Evolutionary conservation across 768 basidiomycete genomes (phyloP).

Genomic region (Mycena chlorophos): DNA sequence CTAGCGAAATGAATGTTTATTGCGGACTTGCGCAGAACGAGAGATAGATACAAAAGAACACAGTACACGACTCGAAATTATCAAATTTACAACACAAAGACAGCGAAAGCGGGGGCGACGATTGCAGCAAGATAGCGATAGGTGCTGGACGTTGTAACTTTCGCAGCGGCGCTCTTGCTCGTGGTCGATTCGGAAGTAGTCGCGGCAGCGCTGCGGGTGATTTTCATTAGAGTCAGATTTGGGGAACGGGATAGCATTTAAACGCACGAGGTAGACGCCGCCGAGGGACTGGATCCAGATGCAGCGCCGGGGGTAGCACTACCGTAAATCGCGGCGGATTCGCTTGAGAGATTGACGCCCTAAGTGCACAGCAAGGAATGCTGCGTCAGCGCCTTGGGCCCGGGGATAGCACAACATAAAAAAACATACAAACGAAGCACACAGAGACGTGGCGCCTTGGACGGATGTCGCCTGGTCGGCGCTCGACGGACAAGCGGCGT

Average conservation of each 20-base stretch:
- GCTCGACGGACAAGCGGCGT: conserved; percentile 3
- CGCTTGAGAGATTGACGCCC: conserved; percentile 13
- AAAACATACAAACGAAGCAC: conserved; percentile 15
- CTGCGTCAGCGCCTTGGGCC: neutral
- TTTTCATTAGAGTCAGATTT: neutral
- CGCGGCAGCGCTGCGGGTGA: neutral
- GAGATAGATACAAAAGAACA: too few relatives aligned
- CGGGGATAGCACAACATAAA: conserved; percentile 57
- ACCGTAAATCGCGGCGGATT: too few relatives aligned
- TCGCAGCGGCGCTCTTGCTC: neutral
- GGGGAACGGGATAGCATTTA: too few relatives aligned
- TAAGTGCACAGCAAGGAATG: neutral
- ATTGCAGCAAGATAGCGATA: neutral
- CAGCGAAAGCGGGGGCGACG: neutral
- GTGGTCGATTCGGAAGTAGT: neutral
- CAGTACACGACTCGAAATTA: neutral
- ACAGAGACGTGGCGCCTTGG: conserved; percentile 7
- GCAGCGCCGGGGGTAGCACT: too few relatives aligned
- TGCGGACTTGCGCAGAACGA: too few relatives aligned
- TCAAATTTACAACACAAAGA: neutral
- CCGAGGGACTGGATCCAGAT: too few relatives aligned
- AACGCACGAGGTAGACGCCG: too few relatives aligned
- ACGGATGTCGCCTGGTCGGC: conserved; percentile 13
- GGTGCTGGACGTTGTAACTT: neutral
- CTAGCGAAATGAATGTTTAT: too few relatives aligned